Evolutionary conservation across 2,329 filamentous ascomycete genomes (phyloP).

Genomic region (Colletotrichum coccodes): DNA sequence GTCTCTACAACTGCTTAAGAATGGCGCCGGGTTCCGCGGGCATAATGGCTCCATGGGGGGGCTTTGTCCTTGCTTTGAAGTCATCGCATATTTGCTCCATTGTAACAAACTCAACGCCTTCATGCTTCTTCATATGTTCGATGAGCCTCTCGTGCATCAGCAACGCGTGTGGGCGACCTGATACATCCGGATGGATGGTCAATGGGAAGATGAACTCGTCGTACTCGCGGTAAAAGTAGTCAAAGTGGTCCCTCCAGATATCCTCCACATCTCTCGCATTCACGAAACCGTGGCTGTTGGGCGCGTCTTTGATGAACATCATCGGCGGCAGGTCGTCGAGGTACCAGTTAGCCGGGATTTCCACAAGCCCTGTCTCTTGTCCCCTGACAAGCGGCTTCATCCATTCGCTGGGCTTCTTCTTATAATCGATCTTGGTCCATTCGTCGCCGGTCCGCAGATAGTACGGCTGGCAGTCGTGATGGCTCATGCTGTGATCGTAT

Average conservation of each 20-base stretch:
- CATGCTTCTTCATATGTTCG: slow-evolving; percentile 72
- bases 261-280: slow-evolving; percentile 70
- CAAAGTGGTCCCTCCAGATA: slow-evolving; percentile 74
- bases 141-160: slow-evolving; percentile 79
- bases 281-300: slow-evolving; percentile 72
- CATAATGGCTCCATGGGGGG: slow-evolving; percentile 68
- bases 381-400: slow-evolving; percentile 73
- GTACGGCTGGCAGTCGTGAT: slow-evolving; percentile 73
- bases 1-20: slow-evolving; percentile 48
- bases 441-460: slow-evolving; percentile 71
- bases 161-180: slow-evolving; percentile 76
- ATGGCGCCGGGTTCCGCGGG: slow-evolving; percentile 66
- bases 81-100: slow-evolving; percentile 79
- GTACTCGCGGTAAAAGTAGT: slow-evolving; percentile 81
- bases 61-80: slow-evolving; percentile 73
- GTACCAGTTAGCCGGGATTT: slow-evolving; percentile 75
- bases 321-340: slow-evolving; percentile 73
- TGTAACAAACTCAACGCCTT: slow-evolving; percentile 73
- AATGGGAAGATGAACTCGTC: slow-evolving; percentile 83
- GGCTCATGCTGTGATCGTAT: slow-evolving; percentile 75
- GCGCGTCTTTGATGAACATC: slow-evolving; percentile 77
- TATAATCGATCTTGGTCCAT: slow-evolving; percentile 77
- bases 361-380: slow-evolving; percentile 69
- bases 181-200: slow-evolving; percentile 80
- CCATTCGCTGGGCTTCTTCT: slow-evolving; percentile 69